Evolutionary conservation across 2,329 filamentous ascomycete species (phyloP).

Genomic region (Hypomyces perniciosus): DNA sequence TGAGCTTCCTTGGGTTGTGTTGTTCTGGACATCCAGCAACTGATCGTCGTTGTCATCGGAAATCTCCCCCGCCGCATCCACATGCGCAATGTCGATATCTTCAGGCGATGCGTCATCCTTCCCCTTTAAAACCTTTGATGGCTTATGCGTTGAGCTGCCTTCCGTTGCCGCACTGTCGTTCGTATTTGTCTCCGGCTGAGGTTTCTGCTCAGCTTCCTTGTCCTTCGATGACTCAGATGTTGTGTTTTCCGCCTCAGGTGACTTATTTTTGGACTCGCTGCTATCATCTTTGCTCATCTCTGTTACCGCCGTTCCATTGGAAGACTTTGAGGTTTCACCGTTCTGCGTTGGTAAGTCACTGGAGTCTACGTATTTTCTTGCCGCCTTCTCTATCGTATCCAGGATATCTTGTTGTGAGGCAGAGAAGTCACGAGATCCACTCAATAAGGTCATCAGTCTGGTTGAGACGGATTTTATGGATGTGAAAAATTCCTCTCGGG

Average conservation of each 20-base stretch:
- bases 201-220: background rate
- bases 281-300: background rate
- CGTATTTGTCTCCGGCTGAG: background rate
- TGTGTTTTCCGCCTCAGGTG: background rate
- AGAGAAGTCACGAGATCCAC: conserved; percentile 31
- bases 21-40: background rate
- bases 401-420: conserved; percentile 41
- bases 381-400: conserved; percentile 45
- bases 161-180: background rate
- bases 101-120: conserved; percentile 33
- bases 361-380: conserved; percentile 43
- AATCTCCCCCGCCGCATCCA: conserved; percentile 23
- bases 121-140: background rate
- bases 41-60: conserved; percentile 5
- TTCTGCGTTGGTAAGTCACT: conserved; percentile 21
- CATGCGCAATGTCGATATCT: conserved; percentile 44
- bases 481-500: conserved; percentile 23
- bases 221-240: background rate
- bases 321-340: background rate
- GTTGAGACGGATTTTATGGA: conserved; percentile 36
- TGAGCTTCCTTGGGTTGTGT: background rate
- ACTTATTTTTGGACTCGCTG: background rate
- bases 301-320: background rate
- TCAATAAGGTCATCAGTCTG: conserved; percentile 37
- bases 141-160: background rate